Evolutionary conservation across 116 monocot genomes (phyloP), one percentile per base, ranked within the genome.

Genomic region (Trichopus zeylanicus): DNA sequence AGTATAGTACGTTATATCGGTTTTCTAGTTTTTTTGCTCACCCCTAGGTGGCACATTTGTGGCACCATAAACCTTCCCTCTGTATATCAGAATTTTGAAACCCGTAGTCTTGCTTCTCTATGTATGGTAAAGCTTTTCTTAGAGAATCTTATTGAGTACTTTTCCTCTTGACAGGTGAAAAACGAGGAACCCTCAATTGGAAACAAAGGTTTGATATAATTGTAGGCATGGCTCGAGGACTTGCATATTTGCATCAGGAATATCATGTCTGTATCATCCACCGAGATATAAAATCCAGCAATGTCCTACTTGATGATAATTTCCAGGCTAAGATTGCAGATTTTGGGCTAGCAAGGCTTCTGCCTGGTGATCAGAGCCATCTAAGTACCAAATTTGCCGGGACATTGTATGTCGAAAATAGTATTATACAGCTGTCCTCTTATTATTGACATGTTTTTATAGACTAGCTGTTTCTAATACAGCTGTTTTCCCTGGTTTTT

Each of bases 271-370:
- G 74, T 21, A 73, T 88, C 46, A 88, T 87, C 64, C 82, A 87
- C 23, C 75, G 87, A 18, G 88, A 88, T 35, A 79, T 88, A 70
- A 88, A 88, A 53, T 67, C 83, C 16, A 88, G 82, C 62, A 88
- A 82, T 55, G 35, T 79, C 31, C 65, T 87, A 9, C 79, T 87
- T 51, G 87, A 83, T 60, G 80, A 72, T 11, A 69, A 83, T 54
- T 75, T 89, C 24, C 71, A 72, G 56, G 79, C 88, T 6, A 83
- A 63, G 51, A 77, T 88, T 60, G 80, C 83, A 23, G 88, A 88
- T 70, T 88, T 88, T 71, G 88, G 88, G 25, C 69, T 88, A 4
- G 88, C 71, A 46, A 68, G 80, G 48, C 88, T 88, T 61, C 52
- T 80, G 11, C 83, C 80, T 12, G 60, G 67, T 26, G 83, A 80